These are phyloP conservation scores for Primulina eburnea DNA, from an alignment of 257 asterid genomes.

Conservation along the genomic window DNA sequence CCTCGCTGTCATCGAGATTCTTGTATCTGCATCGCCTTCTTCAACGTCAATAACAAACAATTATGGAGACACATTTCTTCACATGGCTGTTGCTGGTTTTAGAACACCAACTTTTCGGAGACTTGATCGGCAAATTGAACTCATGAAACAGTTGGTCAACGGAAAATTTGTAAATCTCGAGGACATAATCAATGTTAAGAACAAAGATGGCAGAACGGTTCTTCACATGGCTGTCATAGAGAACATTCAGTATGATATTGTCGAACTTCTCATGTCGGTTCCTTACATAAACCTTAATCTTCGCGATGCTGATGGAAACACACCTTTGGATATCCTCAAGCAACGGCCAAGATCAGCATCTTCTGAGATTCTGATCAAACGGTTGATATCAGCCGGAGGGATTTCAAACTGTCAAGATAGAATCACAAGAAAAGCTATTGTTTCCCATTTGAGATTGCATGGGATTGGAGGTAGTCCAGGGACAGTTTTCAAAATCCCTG, in stretches of 20 bases:
- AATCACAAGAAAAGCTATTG: slow-evolving; percentile 40
- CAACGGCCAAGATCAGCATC: slow-evolving; percentile 57
- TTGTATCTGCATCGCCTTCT: slow-evolving; percentile 48
- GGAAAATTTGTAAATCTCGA: slow-evolving; percentile 36
- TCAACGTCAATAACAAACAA: slow-evolving; percentile 38
- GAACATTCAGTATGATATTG: slow-evolving; percentile 57
- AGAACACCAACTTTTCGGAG: slow-evolving; percentile 63
- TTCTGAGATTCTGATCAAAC: slow-evolving; percentile 66
- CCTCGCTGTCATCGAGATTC: slow-evolving; percentile 45
- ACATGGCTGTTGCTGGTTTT: slow-evolving; percentile 84
- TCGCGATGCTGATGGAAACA: slow-evolving; percentile 64
- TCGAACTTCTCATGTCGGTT: slow-evolving; percentile 71
- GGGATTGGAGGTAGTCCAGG: slow-evolving; percentile 80
- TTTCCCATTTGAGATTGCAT: slow-evolving; percentile 53
- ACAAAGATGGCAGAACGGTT: slow-evolving; percentile 75
- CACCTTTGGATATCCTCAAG: slow-evolving; percentile 74
- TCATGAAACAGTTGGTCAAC: slow-evolving; percentile 45
- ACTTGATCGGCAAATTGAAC: slow-evolving; percentile 61
- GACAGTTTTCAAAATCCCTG: slow-evolving; percentile 70
- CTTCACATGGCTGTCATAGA: slow-evolving; percentile 75
- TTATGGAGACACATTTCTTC: slow-evolving; percentile 75
- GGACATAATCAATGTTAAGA: slow-evolving; percentile 54
- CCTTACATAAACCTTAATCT: slow-evolving; percentile 49
- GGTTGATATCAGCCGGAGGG: slow-evolving; percentile 75
- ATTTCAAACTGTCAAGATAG: slow-evolving; percentile 43